These are phyloP conservation scores for Sphagnurus paluster DNA, from an alignment of 1,284 basidiomycete genomes.

Conservation along the genomic window DNA sequence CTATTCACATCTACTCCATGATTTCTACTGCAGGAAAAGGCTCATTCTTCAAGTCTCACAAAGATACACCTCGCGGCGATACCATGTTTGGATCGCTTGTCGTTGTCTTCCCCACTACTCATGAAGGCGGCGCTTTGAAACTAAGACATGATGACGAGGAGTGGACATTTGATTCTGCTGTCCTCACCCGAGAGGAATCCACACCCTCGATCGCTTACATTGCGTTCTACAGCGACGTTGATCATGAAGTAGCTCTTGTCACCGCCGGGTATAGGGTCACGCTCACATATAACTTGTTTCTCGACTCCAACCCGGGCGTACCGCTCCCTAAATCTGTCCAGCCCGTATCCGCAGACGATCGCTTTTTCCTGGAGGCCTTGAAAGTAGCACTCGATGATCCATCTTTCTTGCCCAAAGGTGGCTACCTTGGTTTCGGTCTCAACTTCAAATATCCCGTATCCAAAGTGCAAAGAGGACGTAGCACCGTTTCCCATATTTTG, in stretches of 20 bases:
- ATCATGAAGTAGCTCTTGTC: conserved; percentile 43
- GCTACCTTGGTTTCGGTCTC: conserved; percentile 35
- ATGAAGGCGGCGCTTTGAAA: conserved; percentile 40
- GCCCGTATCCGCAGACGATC: conserved; percentile 13
- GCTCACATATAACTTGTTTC: conserved; percentile 39
- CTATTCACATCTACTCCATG: too few species aligned
- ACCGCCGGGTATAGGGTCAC: conserved; percentile 40
- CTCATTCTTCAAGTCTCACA: conserved; percentile 43
- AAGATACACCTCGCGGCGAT: conserved; percentile 38
- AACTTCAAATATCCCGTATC: conserved; percentile 35
- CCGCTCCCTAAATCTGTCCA: background rate
- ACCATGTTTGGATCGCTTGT: conserved; percentile 49
- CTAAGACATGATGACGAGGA: conserved; percentile 33
- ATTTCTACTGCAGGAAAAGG: conserved; percentile 28
- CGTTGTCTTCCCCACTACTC: conserved; percentile 39
- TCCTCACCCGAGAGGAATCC: conserved; percentile 13
- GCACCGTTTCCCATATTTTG: background rate
- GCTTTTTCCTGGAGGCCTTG: conserved; percentile 17
- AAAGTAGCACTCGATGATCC: conserved; percentile 23
- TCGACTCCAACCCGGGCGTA: conserved; percentile 10
- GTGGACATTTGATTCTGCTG: conserved; percentile 34
- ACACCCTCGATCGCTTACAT: conserved; percentile 29
- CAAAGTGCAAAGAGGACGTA: too few species aligned
- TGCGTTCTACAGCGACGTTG: conserved; percentile 44
- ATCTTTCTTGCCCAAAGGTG: conserved; percentile 29